Percentiles rank a stretch among this genome's conserved stretches.
Conservation (phyloP, 306 rosid species). For the Prunus mongolica region DNA sequence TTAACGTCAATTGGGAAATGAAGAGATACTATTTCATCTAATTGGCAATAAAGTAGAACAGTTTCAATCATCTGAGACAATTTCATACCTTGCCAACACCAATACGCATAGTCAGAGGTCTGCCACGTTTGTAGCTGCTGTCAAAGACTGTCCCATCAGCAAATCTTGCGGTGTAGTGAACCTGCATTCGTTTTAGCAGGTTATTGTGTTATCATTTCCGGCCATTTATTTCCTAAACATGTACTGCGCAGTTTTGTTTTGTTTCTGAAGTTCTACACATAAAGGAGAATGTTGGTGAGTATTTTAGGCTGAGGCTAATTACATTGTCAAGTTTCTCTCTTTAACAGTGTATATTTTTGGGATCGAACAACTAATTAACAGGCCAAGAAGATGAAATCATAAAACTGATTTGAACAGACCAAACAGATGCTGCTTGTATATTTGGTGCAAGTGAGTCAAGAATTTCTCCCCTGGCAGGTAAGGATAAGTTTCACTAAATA, state of each 20-base stretch:
- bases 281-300: not conserved
- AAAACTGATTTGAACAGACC: not conserved
- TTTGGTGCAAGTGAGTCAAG: not conserved
- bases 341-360: too few relatives aligned
- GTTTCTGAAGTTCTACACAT: not conserved
- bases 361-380: not conserved
- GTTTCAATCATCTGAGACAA: not conserved
- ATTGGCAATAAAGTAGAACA: too few relatives aligned
- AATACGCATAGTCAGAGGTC: slow-evolving; percentile 91
- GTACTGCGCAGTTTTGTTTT: not conserved
- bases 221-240: not conserved
- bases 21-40: slow-evolving; percentile 1
- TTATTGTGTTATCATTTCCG: not conserved
- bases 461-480: not conserved
- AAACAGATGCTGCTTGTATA: not conserved
- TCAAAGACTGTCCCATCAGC: slow-evolving; percentile 82
- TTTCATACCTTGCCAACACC: slow-evolving; percentile 82
- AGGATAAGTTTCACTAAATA: not conserved
- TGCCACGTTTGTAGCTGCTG: slow-evolving; percentile 84
- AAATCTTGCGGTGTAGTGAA: slow-evolving; percentile 91
- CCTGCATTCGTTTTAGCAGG: slow-evolving; percentile 25
- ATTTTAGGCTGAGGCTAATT: not conserved
- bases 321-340: not conserved
- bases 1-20: not conserved
- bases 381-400: not conserved